phyloP scores from a whole-genome alignment of 2,329 filamentous ascomycete species.

The Penicillium sp. region DNA sequence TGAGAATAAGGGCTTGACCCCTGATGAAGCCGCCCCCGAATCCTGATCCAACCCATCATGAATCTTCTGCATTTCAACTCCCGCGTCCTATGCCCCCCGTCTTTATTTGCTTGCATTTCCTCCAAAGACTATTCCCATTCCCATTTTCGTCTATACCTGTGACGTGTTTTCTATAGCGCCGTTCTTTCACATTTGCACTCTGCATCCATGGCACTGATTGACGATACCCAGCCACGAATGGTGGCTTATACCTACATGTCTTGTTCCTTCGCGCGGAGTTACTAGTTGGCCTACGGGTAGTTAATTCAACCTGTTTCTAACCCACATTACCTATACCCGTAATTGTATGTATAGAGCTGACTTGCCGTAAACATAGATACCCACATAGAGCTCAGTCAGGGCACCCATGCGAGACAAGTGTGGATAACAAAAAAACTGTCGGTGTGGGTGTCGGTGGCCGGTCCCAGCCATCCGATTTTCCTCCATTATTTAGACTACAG shows the following conservation, averaged over 20 bases:
- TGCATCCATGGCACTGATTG: slow-evolving; percentile 21
- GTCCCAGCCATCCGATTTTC: slow-evolving; percentile 17
- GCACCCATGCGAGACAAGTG: not conserved
- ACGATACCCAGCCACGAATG: slow-evolving; percentile 24
- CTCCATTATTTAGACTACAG: not conserved
- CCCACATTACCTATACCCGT: not conserved
- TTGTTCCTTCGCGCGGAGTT: slow-evolving; percentile 9
- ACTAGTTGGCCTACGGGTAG: slow-evolving; percentile 2
- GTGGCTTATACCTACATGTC: slow-evolving; percentile 15
- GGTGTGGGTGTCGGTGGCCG: not conserved
- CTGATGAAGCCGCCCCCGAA: slow-evolving; percentile 4
- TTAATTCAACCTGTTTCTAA: not conserved
- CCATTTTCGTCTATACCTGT: slow-evolving; percentile 14
- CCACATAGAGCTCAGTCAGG: not conserved
- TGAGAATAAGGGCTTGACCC: slow-evolving; percentile 3
- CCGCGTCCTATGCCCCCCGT: not conserved
- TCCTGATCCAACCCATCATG: not conserved
- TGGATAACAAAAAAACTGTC: not conserved
- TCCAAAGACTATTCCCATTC: not conserved
- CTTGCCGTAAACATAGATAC: not conserved
- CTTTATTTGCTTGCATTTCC: not conserved
- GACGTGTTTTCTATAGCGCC: slow-evolving; percentile 15
- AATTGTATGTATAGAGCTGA: not conserved
- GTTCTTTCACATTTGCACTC: slow-evolving; percentile 1
- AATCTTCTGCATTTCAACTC: not conserved